Base-by-base conservation (phyloP, 108 stramenopile species). In the Pseudonitzschia multistriata region DNA sequence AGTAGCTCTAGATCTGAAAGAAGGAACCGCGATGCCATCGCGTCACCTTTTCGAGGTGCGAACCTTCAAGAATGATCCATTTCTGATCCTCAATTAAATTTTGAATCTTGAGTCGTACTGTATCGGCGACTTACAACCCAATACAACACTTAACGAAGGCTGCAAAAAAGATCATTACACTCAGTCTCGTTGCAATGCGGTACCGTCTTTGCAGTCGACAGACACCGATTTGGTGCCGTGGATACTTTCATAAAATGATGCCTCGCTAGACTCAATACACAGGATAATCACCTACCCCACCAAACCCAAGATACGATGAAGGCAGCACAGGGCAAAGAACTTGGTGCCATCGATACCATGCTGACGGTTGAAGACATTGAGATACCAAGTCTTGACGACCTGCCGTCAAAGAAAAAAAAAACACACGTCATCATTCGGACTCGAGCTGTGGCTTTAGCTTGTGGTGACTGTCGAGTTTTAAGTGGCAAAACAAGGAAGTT, bases 401-500 rank as follows among this genome's bases (percentile, higher is more conserved):
- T 73, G 11, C 45, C 53, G 13, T 21, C 56, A 11, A 62, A 68
- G 40, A 55, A 77, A 21, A 74, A 73, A 39, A 68, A 72, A n/a
- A 74, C 67, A 3, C 22, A 70, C 47, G 81, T 88, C 67, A 64
- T 85, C 30, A 50, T 88, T 17, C 21, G 71, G 29, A 80, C 81
- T 0, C 52, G 61, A 19, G 78, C 85, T 2, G 88, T 88, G 15
- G 81, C 88, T 27, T 29, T 88, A 34, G 83, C 88, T 2, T 77
- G 79, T n/a, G 88, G 88, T 17, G 88, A 88, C 62, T 69, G 59
- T 39, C 81, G 88, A 15, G 83, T 82, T 25, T 49, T 88, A 30
- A 82, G 77, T 21, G 88, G 88, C 5, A 39, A 52, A 33, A 85
- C 84, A n/a, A 55, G 81, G 50, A 74, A 81, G 37, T 49, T 88